Conservation (phyloP, 2,329 filamentous ascomycete species). For the Herpotrichia juniperi region DNA sequence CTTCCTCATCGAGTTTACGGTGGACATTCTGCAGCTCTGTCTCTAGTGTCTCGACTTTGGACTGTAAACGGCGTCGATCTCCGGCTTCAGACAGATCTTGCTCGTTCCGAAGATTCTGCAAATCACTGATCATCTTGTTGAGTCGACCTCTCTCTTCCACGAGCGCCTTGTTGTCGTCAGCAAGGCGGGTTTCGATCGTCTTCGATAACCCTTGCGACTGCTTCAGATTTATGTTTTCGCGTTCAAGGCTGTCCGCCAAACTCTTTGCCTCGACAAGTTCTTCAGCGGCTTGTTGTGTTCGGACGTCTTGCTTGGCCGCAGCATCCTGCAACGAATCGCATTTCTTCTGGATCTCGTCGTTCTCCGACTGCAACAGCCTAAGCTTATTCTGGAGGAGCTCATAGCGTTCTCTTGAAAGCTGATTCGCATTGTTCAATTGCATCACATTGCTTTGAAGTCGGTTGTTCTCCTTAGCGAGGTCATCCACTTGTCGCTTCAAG, state of each 20-base stretch:
- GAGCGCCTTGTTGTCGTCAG: slow-evolving; percentile 84
- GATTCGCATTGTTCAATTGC: slow-evolving; percentile 78
- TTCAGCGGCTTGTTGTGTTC: slow-evolving; percentile 89
- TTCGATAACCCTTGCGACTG: slow-evolving; percentile 96
- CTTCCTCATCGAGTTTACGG: slow-evolving; percentile 80
- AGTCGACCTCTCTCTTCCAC: slow-evolving; percentile 84
- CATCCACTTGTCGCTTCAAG: slow-evolving; percentile 83
- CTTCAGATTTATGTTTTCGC: slow-evolving; percentile 90
- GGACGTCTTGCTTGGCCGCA: slow-evolving; percentile 86
- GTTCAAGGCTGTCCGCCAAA: slow-evolving; percentile 82
- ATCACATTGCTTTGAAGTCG: slow-evolving; percentile 82
- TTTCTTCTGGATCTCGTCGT: slow-evolving; percentile 83
- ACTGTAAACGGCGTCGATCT: slow-evolving; percentile 77
- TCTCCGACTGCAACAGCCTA: slow-evolving; percentile 81
- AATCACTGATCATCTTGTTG: slow-evolving; percentile 79
- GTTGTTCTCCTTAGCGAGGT: slow-evolving; percentile 80
- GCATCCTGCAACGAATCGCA: slow-evolving; percentile 78
- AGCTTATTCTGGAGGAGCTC: slow-evolving; percentile 92
- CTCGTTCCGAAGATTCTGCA: slow-evolving; percentile 91
- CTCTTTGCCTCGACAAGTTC: slow-evolving; percentile 87
- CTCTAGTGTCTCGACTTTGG: slow-evolving; percentile 78
- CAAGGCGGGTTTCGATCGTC: slow-evolving; percentile 86
- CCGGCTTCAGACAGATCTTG: slow-evolving; percentile 85
- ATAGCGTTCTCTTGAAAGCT: slow-evolving; percentile 80
- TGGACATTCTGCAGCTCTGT: slow-evolving; percentile 78